phyloP scores from a whole-genome alignment of 2,329 filamentous ascomycete species.

The Hypoxylon sp. region DNA sequence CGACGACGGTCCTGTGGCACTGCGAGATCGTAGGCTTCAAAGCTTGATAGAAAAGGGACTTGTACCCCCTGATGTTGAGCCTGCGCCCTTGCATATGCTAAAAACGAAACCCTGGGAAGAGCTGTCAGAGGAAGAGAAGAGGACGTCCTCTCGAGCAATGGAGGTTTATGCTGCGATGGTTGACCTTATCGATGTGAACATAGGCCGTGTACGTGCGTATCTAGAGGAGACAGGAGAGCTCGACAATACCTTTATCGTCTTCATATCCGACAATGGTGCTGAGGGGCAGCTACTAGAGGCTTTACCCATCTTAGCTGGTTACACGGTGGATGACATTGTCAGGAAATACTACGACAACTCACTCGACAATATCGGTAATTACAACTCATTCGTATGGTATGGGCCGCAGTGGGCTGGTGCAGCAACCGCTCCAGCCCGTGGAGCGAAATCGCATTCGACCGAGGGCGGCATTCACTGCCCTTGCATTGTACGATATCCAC shows the following conservation, averaged over 20 bases:
- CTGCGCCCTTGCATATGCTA: slow-evolving; percentile 42
- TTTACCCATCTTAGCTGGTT: slow-evolving; percentile 38
- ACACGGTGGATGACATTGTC: slow-evolving; percentile 43
- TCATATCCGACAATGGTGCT: slow-evolving; percentile 66
- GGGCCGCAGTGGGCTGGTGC: slow-evolving; percentile 65
- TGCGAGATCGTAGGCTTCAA: slow-evolving; percentile 57
- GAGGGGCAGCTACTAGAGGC: slow-evolving; percentile 48
- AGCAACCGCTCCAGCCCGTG: slow-evolving; percentile 49
- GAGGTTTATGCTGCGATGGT: slow-evolving; percentile 70
- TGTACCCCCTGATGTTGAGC: slow-evolving; percentile 42
- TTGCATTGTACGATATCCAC: slow-evolving; percentile 47
- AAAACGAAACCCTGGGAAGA: slow-evolving; percentile 44
- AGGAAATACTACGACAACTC: slow-evolving; percentile 69
- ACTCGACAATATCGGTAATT: slow-evolving; percentile 67
- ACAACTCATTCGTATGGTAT: slow-evolving; percentile 69
- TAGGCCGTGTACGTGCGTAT: slow-evolving; percentile 66
- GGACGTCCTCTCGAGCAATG: slow-evolving; percentile 51
- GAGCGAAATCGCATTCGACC: slow-evolving; percentile 56
- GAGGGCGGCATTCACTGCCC: slow-evolving; percentile 67
- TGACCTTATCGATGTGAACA: slow-evolving; percentile 65
- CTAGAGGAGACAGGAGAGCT: slow-evolving; percentile 66
- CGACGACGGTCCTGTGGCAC: slow-evolving; percentile 69
- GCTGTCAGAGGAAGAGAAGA: slow-evolving; percentile 41
- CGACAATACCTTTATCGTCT: slow-evolving; percentile 49
- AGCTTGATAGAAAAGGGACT: slow-evolving; percentile 55